Evolutionary conservation across 441 rosid genomes (phyloP), one percentile per base, ranked within the genome.

Genomic region (Erysimum pusillum): DNA sequence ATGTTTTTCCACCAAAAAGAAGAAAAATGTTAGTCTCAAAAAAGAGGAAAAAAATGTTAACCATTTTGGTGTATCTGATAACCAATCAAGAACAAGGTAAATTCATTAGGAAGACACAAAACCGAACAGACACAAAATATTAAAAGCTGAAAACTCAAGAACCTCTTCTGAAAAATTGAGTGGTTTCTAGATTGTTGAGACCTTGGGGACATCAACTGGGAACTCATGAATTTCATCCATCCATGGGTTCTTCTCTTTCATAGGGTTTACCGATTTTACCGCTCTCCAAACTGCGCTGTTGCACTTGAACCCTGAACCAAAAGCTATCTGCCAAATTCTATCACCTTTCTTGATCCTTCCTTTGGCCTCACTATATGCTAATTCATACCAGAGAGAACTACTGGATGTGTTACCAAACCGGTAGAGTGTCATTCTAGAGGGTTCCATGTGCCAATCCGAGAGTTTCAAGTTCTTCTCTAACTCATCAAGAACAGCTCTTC

Each of bases 351-450:
- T 83, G 82, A 75, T 67, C 69, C 79, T 67, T 75, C 79, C 79
- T 59, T 75, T 75, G 17, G 74, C 79, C 63, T 75, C 79, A 39
- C 74, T 75, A 41, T 75, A 75, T 4, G 79, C 79, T 41, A 75
- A 67, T 13, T 75, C 79, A 60, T 75, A 75, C 79, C 79, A 76
- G 63, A 76, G 34, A 6, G 79, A 76, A 17, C 69, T 60, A 42
- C 90, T 87, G 0, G 90, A 87, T 6, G 90, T 86, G 73, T 86
- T 84, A 56, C 90, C 88, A 39, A 84, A 86, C 12, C 88, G 85
- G 67, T 79, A 81, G 0, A 85, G 82, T 9, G 87, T 87, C 90
- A 87, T 85, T 45, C 87, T 81, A 32, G 90, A 86, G 5, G 90
- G 90, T 18, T 84, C 90, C 87, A 83, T 84, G 69, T 86, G 90